phyloP scores from a whole-genome alignment of 768 basidiomycete species.

The Boletus coccyginus region DNA sequence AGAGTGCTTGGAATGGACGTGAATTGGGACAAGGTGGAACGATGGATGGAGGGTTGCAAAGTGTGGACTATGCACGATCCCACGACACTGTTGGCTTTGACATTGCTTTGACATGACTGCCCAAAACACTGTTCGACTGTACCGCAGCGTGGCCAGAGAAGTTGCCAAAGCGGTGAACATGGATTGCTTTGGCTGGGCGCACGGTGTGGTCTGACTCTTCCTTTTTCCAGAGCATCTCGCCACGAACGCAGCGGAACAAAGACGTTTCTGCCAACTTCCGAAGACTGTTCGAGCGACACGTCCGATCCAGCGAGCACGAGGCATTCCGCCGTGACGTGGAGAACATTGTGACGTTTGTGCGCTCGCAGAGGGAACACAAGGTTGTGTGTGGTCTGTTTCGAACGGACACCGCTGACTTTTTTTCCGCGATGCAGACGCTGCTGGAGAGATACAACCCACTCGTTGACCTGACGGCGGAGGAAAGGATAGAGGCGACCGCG shows the following conservation, averaged over 20 bases:
- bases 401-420: neutral
- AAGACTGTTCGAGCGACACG: conserved; percentile 43
- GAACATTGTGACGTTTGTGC: conserved; percentile 64
- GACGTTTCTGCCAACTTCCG: conserved; percentile 53
- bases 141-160: conserved; percentile 32
- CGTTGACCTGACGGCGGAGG: conserved; percentile 73
- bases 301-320: conserved; percentile 18
- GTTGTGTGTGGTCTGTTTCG: conserved; percentile 36
- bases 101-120: conserved; percentile 25
- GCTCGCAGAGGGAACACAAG: conserved; percentile 74
- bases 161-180: conserved; percentile 25
- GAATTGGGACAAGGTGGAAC: conserved; percentile 10
- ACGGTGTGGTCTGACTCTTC: neutral
- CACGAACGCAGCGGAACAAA: conserved; percentile 38
- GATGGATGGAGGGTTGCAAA: conserved; percentile 9
- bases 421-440: conserved; percentile 48
- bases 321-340: conserved; percentile 48
- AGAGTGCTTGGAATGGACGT: conserved; percentile 4
- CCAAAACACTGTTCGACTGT: conserved; percentile 18
- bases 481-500: conserved; percentile 82
- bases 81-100: conserved; percentile 18
- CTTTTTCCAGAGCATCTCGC: conserved; percentile 34
- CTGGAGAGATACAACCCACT: conserved; percentile 88
- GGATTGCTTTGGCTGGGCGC: neutral
- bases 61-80: conserved; percentile 11